phyloP scores from a whole-genome alignment of 2,329 filamentous ascomycete species.

The Nothophoma quercina region DNA sequence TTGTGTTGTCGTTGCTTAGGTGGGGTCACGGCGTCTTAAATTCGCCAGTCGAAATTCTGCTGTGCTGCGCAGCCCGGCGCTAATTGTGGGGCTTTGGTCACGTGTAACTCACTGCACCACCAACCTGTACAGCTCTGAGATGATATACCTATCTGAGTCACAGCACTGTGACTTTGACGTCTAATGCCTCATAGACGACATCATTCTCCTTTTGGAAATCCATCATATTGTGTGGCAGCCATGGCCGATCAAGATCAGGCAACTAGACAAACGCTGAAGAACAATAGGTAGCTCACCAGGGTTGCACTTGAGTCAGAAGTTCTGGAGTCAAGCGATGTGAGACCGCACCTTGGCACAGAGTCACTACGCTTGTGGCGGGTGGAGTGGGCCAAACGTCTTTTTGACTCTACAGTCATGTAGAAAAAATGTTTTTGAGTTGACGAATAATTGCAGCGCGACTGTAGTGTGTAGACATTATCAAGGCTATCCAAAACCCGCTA shows the following conservation, averaged over 20 bases:
- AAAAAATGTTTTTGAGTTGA: no score
- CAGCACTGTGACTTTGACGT: background rate
- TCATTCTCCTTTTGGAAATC: no score
- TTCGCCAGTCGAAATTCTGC: constrained; percentile 35
- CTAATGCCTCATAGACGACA: no score
- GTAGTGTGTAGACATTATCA: constrained; percentile 13
- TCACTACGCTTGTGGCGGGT: no score
- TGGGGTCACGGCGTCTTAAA: constrained; percentile 27
- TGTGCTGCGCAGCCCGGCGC: constrained; percentile 30
- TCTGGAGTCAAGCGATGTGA: background rate
- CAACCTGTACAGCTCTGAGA: no score
- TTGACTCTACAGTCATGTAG: background rate
- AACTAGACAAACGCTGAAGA: background rate
- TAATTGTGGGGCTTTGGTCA: constrained; percentile 12
- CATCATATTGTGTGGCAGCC: no score
- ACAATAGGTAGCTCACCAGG: background rate
- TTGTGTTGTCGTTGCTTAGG: constrained; percentile 50
- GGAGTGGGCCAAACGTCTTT: no score
- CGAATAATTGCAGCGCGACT: no score
- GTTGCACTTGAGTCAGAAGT: background rate
- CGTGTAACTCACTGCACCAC: background rate
- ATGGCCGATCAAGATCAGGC: background rate
- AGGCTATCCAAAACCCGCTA: constrained; percentile 11
- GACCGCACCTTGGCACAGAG: no score
- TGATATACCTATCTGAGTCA: constrained; percentile 1